Percentiles rank a stretch among this genome's conserved stretches.
Conservation (phyloP, 2,329 filamentous ascomycete species). For the Nectriaceae sp. region DNA sequence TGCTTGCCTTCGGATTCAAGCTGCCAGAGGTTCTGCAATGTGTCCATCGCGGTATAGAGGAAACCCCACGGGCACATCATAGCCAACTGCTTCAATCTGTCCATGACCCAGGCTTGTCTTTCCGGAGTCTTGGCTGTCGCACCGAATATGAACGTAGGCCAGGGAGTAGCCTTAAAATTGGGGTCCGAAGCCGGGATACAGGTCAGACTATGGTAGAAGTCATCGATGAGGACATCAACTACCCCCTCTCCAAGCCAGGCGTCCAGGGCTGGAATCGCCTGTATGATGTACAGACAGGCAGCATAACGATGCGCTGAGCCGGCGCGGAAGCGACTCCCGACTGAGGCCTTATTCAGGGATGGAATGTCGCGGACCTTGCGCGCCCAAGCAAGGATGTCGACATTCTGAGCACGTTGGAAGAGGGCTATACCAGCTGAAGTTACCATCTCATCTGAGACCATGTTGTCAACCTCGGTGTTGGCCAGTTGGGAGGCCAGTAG, state of each 20-base stretch:
- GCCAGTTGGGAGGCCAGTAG: conserved; percentile 45
- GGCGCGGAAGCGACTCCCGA: conserved; percentile 41
- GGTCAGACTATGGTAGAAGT: conserved; percentile 49
- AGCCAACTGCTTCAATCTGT: conserved; percentile 44
- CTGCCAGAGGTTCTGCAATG: conserved; percentile 46
- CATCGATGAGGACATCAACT: conserved; percentile 40
- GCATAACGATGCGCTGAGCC: conserved; percentile 46
- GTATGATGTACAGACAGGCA: conserved; percentile 48
- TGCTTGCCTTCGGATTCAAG: conserved; percentile 34
- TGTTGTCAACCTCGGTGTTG: conserved; percentile 27
- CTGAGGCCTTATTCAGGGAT: conserved; percentile 33
- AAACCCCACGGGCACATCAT: conserved; percentile 51
- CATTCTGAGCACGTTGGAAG: conserved; percentile 38
- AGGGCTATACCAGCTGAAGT: conserved; percentile 35
- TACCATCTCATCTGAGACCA: conserved; percentile 30
- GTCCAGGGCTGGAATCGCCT: conserved; percentile 36
- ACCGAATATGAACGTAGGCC: conserved; percentile 58
- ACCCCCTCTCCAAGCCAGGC: conserved; percentile 27
- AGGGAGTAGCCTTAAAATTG: conserved; percentile 58
- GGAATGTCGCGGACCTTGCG: conserved; percentile 36
- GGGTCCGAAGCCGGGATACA: conserved; percentile 50
- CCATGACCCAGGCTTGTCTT: conserved; percentile 50
- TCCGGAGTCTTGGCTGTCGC: conserved; percentile 47
- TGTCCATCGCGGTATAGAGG: conserved; percentile 47
- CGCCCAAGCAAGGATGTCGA: conserved; percentile 46